Conservation (phyloP, 352 stramenopile species). For the Phytophthora crassamura region DNA sequence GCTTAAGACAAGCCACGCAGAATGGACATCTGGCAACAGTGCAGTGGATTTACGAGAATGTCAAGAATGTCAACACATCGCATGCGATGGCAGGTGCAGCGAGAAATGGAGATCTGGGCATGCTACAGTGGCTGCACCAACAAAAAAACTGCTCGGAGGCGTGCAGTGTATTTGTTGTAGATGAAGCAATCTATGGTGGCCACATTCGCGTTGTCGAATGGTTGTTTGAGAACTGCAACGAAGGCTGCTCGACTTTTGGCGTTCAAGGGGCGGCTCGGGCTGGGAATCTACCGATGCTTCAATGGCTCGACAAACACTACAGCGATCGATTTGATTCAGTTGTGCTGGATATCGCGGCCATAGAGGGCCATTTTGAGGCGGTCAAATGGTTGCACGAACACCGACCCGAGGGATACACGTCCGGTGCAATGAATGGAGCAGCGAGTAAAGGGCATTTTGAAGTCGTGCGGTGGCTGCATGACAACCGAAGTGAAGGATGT, state of each 20-base stretch:
- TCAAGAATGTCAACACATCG: background rate
- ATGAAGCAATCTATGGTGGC: background rate
- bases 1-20: no score
- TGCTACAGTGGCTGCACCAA: background rate
- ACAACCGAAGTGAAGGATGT: background rate
- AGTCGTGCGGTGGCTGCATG: slow-evolving; percentile 2
- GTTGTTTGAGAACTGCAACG: background rate
- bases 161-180: background rate
- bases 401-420: background rate
- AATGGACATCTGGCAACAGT: no score
- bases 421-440: background rate
- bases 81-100: background rate
- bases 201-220: background rate
- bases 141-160: background rate
- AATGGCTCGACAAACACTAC: background rate
- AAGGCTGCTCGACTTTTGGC: no score
- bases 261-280: background rate
- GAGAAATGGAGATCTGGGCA: background rate
- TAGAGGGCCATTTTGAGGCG: background rate
- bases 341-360: slow-evolving; percentile 1
- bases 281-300: background rate
- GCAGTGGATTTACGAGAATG: no score
- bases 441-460: background rate
- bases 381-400: slow-evolving; percentile 4
- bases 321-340: background rate